phyloP scores from a whole-genome alignment of 805 yeast genomes.

The Limtongozyma cylindracea region DNA sequence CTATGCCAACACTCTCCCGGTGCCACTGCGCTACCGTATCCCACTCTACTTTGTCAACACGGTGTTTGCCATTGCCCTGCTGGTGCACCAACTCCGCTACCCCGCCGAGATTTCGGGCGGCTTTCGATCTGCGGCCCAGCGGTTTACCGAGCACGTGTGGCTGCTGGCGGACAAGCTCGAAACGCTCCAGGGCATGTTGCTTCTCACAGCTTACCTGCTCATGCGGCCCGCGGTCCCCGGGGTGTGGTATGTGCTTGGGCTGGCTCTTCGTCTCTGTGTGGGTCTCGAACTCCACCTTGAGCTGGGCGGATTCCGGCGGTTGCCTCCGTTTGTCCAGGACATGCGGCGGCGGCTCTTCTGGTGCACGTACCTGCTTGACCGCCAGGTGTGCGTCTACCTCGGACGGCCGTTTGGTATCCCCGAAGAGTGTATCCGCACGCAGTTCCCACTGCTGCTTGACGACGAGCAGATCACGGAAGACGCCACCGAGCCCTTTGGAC shows the following conservation, averaged over 20 bases:
- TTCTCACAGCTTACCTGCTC: slow-evolving; percentile 44
- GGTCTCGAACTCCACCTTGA: slow-evolving; percentile 75
- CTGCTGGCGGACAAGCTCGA: slow-evolving; percentile 26
- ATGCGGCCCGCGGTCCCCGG: slow-evolving; percentile 86
- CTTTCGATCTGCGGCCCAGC: slow-evolving; percentile 42
- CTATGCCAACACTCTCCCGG: slow-evolving; percentile 10
- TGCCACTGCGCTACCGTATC: slow-evolving; percentile 21
- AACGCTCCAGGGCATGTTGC: slow-evolving; percentile 43
- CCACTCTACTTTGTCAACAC: slow-evolving; percentile 51
- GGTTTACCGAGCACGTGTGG: slow-evolving; percentile 23
- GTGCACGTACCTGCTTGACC: slow-evolving; percentile 71
- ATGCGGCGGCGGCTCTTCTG: slow-evolving; percentile 24
- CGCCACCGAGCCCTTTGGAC: slow-evolving; percentile 5
- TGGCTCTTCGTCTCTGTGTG: slow-evolving; percentile 54
- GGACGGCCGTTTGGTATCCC: slow-evolving; percentile 82
- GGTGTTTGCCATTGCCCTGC: slow-evolving; percentile 59
- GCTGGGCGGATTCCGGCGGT: slow-evolving; percentile 1
- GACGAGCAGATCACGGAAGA: slow-evolving; percentile 29
- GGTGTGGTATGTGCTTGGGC: slow-evolving; percentile 77
- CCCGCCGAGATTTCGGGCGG: slow-evolving; percentile 40
- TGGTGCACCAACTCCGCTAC: slow-evolving; percentile 44
- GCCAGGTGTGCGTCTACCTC: slow-evolving; percentile 67
- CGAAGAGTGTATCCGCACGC: slow-evolving; percentile 48
- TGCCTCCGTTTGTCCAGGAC: background rate
- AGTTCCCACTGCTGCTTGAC: slow-evolving; percentile 51